Evolutionary conservation across 352 stramenopile genomes (phyloP), one percentile per base, ranked within the genome.

Genomic region (Phytophthora multivora): DNA sequence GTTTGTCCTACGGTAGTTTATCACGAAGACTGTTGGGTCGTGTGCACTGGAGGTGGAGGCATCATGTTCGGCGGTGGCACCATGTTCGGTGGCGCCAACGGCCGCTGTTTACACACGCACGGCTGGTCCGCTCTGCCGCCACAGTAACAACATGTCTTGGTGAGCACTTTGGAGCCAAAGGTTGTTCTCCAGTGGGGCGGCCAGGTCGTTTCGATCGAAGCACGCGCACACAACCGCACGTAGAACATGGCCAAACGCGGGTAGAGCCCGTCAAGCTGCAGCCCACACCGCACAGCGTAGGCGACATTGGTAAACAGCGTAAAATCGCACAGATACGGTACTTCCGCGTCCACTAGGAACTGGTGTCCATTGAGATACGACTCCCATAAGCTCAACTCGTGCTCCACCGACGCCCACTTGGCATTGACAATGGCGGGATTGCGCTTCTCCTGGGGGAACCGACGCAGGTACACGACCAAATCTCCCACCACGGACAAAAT

Each of bases 231-330:
- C 49, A 94, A 60, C 1, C 81, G 81, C 51, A 89, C 71, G 68
- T 94, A 94, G 26, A 91, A 89, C 70, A 82, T 88, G 16, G 86
- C 86, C 41, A 94, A 64, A 5, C 81, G 77, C 38, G 86, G 86
- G 58, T 92, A 94, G 0, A 94, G 71, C 15, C 83, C 86, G 28
- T 94, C 86, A 41, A 94, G 79, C 51, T 92, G 86, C 31, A 94
- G 59, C 3, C 86, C 86, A 72, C 86, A 94, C n/a, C 86, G 80
- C 42, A 94, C 86, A 18, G 86, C 86, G 63, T 94, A 94, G 6
- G 86, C 86, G n/a, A 94, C 60, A 69, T 94, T 94, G 36, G 81
- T 91, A 59, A 94, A 94, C 39, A 92, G 82, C 59, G 83, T 88
- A 46, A 87, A 91, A 62, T 94, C 86, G 59, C 83, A 92, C 50